Percentiles rank a stretch among this genome's conserved stretches.
Conservation (phyloP, 73 alveolate species). For the Uronychia binucleata region DNA sequence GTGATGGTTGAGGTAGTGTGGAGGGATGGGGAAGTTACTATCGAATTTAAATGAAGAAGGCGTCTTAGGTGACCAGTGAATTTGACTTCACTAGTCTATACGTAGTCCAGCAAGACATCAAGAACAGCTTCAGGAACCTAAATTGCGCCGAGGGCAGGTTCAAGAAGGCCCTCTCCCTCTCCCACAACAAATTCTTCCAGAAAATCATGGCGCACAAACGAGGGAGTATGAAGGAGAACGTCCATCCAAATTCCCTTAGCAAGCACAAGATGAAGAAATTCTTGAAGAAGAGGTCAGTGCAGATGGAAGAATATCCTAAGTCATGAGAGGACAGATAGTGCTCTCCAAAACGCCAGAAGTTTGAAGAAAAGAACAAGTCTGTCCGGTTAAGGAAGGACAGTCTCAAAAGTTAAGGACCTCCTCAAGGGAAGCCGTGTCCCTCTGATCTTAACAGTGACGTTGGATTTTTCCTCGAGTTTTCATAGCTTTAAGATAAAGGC, state of each 20-base stretch:
- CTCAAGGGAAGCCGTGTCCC: too few relatives aligned
- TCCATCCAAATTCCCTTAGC: not conserved
- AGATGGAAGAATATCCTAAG: too few relatives aligned
- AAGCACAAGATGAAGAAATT: not conserved
- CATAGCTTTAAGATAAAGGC: not conserved
- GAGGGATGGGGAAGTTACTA: conserved; percentile 7
- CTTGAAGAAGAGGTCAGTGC: not conserved
- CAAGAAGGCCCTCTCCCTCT: conserved; percentile 31
- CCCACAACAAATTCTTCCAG: conserved; percentile 45
- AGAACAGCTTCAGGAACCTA: conserved; percentile 27
- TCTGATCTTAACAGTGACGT: not conserved
- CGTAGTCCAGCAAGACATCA: conserved; percentile 38
- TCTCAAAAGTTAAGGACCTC: too few relatives aligned
- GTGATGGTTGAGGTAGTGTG: too few relatives aligned
- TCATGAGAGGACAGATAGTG: too few relatives aligned
- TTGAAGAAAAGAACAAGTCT: too few relatives aligned
- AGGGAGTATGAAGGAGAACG: not conserved
- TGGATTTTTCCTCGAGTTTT: not conserved
- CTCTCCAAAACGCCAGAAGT: too few relatives aligned
- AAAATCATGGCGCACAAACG: conserved; percentile 30
- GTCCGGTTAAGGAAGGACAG: too few relatives aligned
- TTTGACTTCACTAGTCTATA: conserved; percentile 25
- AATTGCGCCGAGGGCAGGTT: conserved; percentile 19
- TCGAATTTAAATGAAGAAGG: too few relatives aligned
- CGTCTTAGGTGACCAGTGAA: too few relatives aligned